A percentile compares a stretch with the other conserved stretches of the same genome.
Conservation (phyloP, 768 basidiomycete genomes). For the Pleurotus salmoneostramineus region DNA sequence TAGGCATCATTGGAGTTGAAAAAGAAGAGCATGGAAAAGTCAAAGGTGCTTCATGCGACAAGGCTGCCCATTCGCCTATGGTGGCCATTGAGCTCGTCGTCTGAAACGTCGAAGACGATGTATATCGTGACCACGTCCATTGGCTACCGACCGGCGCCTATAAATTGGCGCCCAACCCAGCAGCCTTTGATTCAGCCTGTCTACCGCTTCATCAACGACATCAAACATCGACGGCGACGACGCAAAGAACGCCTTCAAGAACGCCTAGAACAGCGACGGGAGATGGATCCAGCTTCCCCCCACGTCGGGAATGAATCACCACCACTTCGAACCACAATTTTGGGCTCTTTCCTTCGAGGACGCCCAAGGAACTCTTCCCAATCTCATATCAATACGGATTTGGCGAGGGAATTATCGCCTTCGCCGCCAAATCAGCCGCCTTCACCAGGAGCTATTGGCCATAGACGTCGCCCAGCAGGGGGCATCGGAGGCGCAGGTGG, state of each 20-base stretch:
- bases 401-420: conserved; percentile 36
- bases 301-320: conserved; percentile 37
- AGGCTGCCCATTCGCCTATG: too few relatives aligned
- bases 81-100: too few relatives aligned
- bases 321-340: conserved; percentile 55
- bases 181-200: background rate
- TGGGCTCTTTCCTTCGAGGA: conserved; percentile 69
- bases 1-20: too few relatives aligned
- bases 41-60: too few relatives aligned
- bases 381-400: conserved; percentile 43
- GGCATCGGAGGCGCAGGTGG: conserved; percentile 20
- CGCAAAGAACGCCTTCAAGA: conserved; percentile 1
- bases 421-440: conserved; percentile 33
- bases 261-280: background rate
- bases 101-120: too few relatives aligned
- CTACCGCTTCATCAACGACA: conserved; percentile 1
- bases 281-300: conserved; percentile 9
- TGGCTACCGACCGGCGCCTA: background rate
- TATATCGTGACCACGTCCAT: too few relatives aligned
- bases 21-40: too few relatives aligned
- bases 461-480: conserved; percentile 30
- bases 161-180: background rate
- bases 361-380: conserved; percentile 66
- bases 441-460: conserved; percentile 21
- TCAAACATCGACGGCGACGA: conserved; percentile 5